Evolutionary conservation across 164 flowering plant species (phyloP).

Genomic region (Magnolia sinica): DNA sequence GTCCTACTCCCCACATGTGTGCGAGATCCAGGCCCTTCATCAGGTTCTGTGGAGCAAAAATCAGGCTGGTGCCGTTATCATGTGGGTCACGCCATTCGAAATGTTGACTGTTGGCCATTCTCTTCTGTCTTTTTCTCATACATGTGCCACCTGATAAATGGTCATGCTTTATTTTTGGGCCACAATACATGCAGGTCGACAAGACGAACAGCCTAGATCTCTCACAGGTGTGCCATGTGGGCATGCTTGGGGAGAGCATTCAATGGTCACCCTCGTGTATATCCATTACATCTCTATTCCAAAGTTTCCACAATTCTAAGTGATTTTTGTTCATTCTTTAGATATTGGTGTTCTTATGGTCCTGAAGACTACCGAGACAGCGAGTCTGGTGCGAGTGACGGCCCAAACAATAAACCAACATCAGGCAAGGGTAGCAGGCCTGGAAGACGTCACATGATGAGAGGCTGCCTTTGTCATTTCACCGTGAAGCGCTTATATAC

Average conservation of each 20-base stretch:
- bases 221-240: background rate
- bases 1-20: too few relatives aligned
- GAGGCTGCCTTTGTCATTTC: conserved; percentile 64
- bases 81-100: too few relatives aligned
- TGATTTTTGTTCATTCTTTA: conserved; percentile 18
- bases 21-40: background rate
- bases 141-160: background rate
- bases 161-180: background rate
- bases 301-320: background rate
- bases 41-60: too few relatives aligned
- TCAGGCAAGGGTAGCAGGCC: conserved; percentile 62
- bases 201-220: background rate
- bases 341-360: conserved; percentile 68
- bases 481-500: conserved; percentile 57
- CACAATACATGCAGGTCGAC: background rate
- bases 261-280: background rate
- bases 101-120: too few relatives aligned
- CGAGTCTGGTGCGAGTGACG: conserved; percentile 31
- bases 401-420: conserved; percentile 36
- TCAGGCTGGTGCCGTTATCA: too few relatives aligned
- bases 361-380: conserved; percentile 59
- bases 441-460: conserved; percentile 62
- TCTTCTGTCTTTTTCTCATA: too few relatives aligned
- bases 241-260: background rate
- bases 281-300: background rate